phyloP scores from a whole-genome alignment of 2,329 filamentous ascomycete genomes.

The Fusarium pininemorale region DNA sequence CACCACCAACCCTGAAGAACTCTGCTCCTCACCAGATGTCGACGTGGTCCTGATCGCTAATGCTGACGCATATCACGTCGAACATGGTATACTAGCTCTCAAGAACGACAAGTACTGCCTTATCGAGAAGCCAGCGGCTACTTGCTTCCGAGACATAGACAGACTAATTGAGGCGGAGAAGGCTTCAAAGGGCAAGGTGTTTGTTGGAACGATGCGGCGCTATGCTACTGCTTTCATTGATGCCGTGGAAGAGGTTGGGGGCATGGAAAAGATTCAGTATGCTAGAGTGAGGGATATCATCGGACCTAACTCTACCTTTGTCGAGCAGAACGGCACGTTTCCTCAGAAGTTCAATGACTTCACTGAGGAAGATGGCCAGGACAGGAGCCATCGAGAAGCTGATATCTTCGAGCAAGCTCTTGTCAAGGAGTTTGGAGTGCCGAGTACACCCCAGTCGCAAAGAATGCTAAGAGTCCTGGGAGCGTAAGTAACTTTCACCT shows the following conservation, averaged over 20 bases:
- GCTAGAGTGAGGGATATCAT: slow-evolving; percentile 56
- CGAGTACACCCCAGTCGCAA: not conserved
- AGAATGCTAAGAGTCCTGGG: slow-evolving; percentile 9
- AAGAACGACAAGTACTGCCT: slow-evolving; percentile 64
- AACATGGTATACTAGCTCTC: slow-evolving; percentile 61
- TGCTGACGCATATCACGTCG: slow-evolving; percentile 64
- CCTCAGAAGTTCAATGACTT: slow-evolving; percentile 49
- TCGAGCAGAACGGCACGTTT: slow-evolving; percentile 59
- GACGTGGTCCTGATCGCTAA: slow-evolving; percentile 65
- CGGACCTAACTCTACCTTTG: slow-evolving; percentile 61
- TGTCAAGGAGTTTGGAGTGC: not conserved
- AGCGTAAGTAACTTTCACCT: rapidly evolving
- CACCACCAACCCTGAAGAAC: slow-evolving; percentile 51
- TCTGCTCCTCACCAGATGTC: slow-evolving; percentile 54
- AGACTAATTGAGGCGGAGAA: slow-evolving; percentile 60
- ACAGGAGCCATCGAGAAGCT: not conserved
- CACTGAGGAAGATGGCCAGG: not conserved
- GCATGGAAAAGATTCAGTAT: slow-evolving; percentile 63
- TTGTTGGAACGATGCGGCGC: slow-evolving; percentile 70
- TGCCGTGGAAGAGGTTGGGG: slow-evolving; percentile 62
- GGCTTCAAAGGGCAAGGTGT: slow-evolving; percentile 54
- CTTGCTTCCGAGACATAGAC: slow-evolving; percentile 57
- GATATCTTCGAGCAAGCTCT: not conserved
- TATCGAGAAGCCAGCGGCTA: slow-evolving; percentile 66
- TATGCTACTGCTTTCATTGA: slow-evolving; percentile 65